These are phyloP conservation scores for Phylloboletellus chloephorus DNA, from an alignment of 1,284 basidiomycete genomes.

Conservation along the genomic window DNA sequence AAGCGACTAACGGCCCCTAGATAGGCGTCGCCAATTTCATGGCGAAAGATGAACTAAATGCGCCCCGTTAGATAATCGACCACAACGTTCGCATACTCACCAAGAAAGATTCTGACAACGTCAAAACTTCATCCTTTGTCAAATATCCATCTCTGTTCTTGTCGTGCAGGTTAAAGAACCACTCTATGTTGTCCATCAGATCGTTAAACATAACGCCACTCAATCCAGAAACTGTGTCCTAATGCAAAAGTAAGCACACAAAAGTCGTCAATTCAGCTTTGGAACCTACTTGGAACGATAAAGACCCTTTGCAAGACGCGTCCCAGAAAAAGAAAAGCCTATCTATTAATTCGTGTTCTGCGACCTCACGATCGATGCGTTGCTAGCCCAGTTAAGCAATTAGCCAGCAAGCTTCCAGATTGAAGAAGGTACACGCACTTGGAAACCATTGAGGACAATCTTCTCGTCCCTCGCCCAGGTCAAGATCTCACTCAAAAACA, in stretches of 20 bases:
- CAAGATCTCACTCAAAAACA: conserved; percentile 88
- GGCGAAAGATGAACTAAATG: conserved; percentile 91
- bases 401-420: conserved; percentile 5
- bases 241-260: conserved; percentile 12
- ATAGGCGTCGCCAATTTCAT: conserved; percentile 95
- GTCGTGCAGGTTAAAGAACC: conserved; percentile 97
- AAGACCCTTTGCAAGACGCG: conserved; percentile 66
- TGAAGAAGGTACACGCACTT: conserved; percentile 43
- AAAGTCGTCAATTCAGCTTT: background rate
- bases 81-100: conserved; percentile 42
- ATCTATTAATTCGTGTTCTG: conserved; percentile 79
- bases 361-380: conserved; percentile 73
- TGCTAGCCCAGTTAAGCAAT: conserved; percentile 42
- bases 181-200: conserved; percentile 96
- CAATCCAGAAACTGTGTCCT: conserved; percentile 89
- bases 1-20: conserved; percentile 93
- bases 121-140: conserved; percentile 95
- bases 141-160: conserved; percentile 93
- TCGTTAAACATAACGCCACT: conserved; percentile 94
- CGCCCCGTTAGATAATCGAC: conserved; percentile 5
- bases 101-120: conserved; percentile 89
- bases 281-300: conserved; percentile 71
- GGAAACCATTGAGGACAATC: conserved; percentile 87
- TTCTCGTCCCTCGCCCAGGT: conserved; percentile 97
- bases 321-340: conserved; percentile 93